Base-by-base conservation (phyloP, 768 basidiomycete species). In the Lactarius psammicola region DNA sequence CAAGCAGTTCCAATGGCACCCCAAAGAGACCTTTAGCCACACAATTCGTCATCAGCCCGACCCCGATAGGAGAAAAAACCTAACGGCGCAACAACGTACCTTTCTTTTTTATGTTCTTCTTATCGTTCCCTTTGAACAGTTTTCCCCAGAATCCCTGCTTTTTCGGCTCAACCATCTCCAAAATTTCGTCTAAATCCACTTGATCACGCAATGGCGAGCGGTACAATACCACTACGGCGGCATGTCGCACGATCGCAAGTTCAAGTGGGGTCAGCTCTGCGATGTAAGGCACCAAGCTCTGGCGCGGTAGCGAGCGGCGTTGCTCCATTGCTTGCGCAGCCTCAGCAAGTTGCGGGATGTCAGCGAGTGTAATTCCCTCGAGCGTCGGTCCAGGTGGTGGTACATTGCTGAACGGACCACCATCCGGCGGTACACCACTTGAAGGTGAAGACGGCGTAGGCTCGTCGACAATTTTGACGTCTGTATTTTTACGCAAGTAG, bases 111-210 rank as follows among this genome's bases (percentile, higher is more conserved):
- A 89, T 86, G 63, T 89, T 89, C 79, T 95, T 95, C 84, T 96
- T 94, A 68, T 95, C 88, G 38, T 84, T 85, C 20, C 84, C 75
- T 76, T 97, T 98, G 81, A 99, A 98, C 20, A 98, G 76, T 76
- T 95, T 94, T 69, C 92, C 91, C 95, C 95, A 99, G 78, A 97
- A 97, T 23, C 90, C 90, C 66, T 86, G 88, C 81, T 96, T 98
- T 82, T 96, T 92, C 26, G 81, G 81, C 75, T 98, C 95, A 33
- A 99, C 85, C 75, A 97, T 80, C 77, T 98, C 96, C 70, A 98
- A 75, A 60, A 98, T 81, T 74, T 99, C 97, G 67, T 98, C 97
- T 70, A 98, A 73, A 70, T 96, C 94, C 63, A 94, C 87, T 60
- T 89, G 85, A 67, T 94, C 91, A 69, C 83, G 85, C 34, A 98